These are phyloP conservation scores for Trametes hirsuta DNA, from an alignment of 1,284 basidiomycete species.

Conservation along the genomic window DNA sequence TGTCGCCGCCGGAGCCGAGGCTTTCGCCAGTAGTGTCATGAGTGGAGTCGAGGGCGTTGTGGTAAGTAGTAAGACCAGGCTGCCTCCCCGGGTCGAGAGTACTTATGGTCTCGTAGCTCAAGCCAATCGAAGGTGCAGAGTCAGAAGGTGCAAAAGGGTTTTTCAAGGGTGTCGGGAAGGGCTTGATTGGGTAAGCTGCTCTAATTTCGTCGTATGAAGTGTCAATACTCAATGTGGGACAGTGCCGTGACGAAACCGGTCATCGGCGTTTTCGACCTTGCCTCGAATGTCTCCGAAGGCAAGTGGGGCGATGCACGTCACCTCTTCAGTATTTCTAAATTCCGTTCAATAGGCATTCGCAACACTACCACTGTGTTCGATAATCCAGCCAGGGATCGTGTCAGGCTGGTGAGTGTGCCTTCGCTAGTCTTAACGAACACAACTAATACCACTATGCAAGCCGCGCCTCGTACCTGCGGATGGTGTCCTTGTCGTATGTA, in stretches of 20 bases:
- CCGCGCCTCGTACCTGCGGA: conserved; percentile 89
- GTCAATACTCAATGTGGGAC: conserved; percentile 16
- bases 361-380: conserved; percentile 99
- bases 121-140: conserved; percentile 97
- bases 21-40: conserved; percentile 91
- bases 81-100: background rate
- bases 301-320: background rate
- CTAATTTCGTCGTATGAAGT: background rate
- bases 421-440: background rate
- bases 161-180: conserved; percentile 97
- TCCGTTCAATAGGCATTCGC: conserved; percentile 67
- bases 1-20: conserved; percentile 92
- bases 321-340: background rate
- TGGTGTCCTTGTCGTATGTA: conserved; percentile 79
- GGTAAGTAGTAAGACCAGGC: conserved; percentile 48
- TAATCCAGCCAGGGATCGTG: conserved; percentile 87
- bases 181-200: conserved; percentile 83
- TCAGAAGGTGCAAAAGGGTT: conserved; percentile 94
- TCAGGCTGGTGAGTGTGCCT: conserved; percentile 65
- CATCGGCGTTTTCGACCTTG: conserved; percentile 95
- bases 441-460: conserved; percentile 37
- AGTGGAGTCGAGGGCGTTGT: conserved; percentile 97
- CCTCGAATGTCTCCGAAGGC: conserved; percentile 96
- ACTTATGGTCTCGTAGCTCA: conserved; percentile 50
- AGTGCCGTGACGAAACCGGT: conserved; percentile 96